Conservation (phyloP, 2,329 filamentous ascomycete species). For the Ceratocystis ficicola region DNA sequence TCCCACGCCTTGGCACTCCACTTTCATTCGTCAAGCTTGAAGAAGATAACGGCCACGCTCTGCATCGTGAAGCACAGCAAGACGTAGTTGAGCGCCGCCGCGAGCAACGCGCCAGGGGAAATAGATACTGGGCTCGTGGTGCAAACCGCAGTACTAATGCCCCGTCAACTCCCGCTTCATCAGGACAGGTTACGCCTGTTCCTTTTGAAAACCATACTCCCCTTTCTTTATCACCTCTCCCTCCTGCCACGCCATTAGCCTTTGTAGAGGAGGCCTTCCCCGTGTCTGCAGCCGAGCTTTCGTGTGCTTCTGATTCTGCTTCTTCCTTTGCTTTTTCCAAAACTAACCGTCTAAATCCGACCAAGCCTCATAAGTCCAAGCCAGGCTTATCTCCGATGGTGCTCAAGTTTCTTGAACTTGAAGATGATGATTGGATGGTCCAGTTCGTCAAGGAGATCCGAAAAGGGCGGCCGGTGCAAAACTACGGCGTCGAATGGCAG, state of each 20-base stretch:
- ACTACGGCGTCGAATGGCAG: constrained; percentile 8
- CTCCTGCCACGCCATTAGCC: background rate
- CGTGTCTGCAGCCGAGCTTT: background rate
- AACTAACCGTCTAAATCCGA: background rate
- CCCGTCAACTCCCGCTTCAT: background rate
- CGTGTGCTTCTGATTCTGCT: background rate
- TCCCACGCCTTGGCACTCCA: constrained; percentile 7
- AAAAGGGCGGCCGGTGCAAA: background rate
- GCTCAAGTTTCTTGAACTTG: background rate
- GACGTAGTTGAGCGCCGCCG: constrained; percentile 7
- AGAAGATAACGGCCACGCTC: constrained; percentile 8
- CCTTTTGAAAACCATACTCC: background rate
- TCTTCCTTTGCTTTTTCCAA: background rate
- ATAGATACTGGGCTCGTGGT: constrained; percentile 11
- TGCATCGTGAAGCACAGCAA: constrained; percentile 5
- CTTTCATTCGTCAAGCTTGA: background rate
- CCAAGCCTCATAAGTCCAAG: too few relatives aligned
- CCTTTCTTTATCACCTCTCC: background rate
- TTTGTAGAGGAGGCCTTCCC: background rate
- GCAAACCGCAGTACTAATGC: background rate
- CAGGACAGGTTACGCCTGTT: background rate
- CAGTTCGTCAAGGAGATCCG: constrained; percentile 1
- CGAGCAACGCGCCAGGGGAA: background rate
- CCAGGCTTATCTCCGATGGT: background rate
- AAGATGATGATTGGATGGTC: constrained; percentile 8